Conservation (phyloP, 441 rosid genomes). For the Mallotus repandus region DNA sequence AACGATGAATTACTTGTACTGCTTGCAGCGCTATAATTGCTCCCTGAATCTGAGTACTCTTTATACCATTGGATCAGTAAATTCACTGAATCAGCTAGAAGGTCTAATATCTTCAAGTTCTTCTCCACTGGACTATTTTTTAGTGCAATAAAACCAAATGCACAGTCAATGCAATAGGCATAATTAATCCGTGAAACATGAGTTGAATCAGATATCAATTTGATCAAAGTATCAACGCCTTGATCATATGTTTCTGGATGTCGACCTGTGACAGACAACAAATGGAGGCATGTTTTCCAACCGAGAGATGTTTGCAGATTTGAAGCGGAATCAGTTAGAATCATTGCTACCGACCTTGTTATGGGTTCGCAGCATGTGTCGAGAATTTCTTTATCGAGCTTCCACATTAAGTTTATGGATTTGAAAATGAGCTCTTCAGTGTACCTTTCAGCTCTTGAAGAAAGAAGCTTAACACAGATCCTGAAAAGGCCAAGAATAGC, state of each 20-base stretch:
- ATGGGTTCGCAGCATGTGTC: slow-evolving; percentile 63
- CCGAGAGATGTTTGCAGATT: slow-evolving; percentile 69
- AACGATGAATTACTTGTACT: slow-evolving; percentile 49
- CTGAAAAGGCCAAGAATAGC: slow-evolving; percentile 64
- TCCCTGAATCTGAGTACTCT: slow-evolving; percentile 41
- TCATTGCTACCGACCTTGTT: slow-evolving; percentile 53
- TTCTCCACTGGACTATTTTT: slow-evolving; percentile 75
- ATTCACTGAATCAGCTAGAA: slow-evolving; percentile 61
- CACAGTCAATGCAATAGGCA: slow-evolving; percentile 68
- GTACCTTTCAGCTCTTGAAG: slow-evolving; percentile 41
- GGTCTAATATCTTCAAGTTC: slow-evolving; percentile 64
- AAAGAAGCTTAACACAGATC: slow-evolving; percentile 60
- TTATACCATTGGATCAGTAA: slow-evolving; percentile 58
- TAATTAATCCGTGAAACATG: slow-evolving; percentile 56
- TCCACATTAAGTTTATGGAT: slow-evolving; percentile 84
- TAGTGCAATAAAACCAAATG: slow-evolving; percentile 71
- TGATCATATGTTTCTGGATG: slow-evolving; percentile 68
- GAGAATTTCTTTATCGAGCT: slow-evolving; percentile 78
- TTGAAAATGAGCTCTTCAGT: slow-evolving; percentile 72
- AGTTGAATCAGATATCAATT: slow-evolving; percentile 49
- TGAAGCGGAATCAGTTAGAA: slow-evolving; percentile 51
- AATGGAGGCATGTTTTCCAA: slow-evolving; percentile 77
- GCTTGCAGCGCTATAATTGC: slow-evolving; percentile 45
- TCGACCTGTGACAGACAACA: slow-evolving; percentile 67
- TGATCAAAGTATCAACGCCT: slow-evolving; percentile 65